Evolutionary conservation across 1,284 basidiomycete genomes (phyloP), one percentile per base, ranked within the genome.

Genomic region (Austroboletus niveus): DNA sequence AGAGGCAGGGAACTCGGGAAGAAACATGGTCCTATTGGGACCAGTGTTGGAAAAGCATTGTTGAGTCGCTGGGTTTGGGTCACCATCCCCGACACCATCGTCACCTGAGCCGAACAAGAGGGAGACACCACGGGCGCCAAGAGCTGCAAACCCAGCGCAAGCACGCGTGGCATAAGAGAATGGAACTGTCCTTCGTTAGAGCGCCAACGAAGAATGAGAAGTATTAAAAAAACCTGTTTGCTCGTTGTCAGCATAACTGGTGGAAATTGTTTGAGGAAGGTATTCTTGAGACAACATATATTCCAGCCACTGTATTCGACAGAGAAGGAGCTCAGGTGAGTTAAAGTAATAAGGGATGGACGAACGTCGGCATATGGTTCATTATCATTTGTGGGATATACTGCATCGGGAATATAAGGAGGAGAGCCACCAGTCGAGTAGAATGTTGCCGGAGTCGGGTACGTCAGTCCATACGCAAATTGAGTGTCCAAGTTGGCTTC

Each of bases 401-500:
- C 51, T 1, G 51, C 42, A 54, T 85, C 83, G 2, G 82, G 75
- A n/a, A 65, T 72, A 68, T 79, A 86, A 8, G 85, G 83, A 5
- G 84, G 81, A 3, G 65, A 66, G 20, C 80, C 84, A 40, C 69
- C 80, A n/a, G 83, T 87, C 8, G 84, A 80, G 64, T 69, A 88
- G 63, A 82, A 85, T 11, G 73, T 81, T 6, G 69, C 76, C 51
- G 69, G 75, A 32, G 72, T 75, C 22, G 71, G 70, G 55, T 75
- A 76, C 1, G 82, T 73, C 27, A 87, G 54, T 24, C 85, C 86
- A 56, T 80, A 84, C 1, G 76, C 85, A 71, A 79, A 87, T 64
- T 84, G 86, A 8, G 73, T 77, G 64, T 88, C 90, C 54, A 92
- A 69, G 59, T 89, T 78, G 14, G 88, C 89, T 66, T 92, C 89